Evolutionary conservation across 345 rosid genomes (phyloP), one percentile per base, ranked within the genome.

Genomic region (Corchorus olitorius): DNA sequence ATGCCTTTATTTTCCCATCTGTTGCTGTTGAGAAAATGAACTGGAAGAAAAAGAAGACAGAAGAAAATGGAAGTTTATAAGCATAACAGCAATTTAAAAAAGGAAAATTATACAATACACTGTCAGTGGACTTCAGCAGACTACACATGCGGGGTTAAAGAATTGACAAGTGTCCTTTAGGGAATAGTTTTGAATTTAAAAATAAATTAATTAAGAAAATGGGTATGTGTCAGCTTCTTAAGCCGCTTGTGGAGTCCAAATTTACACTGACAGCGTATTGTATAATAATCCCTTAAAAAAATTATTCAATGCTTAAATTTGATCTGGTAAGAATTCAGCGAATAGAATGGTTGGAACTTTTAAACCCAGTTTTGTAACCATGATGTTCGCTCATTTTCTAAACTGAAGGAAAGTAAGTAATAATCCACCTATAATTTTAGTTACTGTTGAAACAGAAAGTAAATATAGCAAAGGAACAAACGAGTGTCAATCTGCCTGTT

Each of bases 1-100:
- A 92, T 67, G 97, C 97, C 81, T 92, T 92, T 66, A 90, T 92
- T 85, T 92, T 90, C 81, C 94, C 97, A 83, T 92, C 94, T 45
- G 84, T 80, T 27, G 97, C 89, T 8, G 97, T 89, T 73, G 97
- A 89, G 83, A 90, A 92, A 78, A 92, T 84, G 76, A 92, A 93
- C 94, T 91, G 82, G 48, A 59, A 43, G 67, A 69, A 9, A 72
- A 55, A 68, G 8, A 48, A 70, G 56, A 73, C 70, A 64, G 53
- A 66, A n/a, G 71, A 69, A 11, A 70, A n/a, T 49, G 19, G 27
- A 70, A 55, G 53, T 56, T 67, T 69, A 49, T 72, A 33, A 62
- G 72, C 61, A 45, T 56, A n/a, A 75, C 9, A 58, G 54, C 27
- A 13, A 75, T 37, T 46, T 17, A 58, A 72, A 54, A 35, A 59